Base-by-base conservation (phyloP, 1,284 basidiomycete genomes). In the Entoloma clypeatum region DNA sequence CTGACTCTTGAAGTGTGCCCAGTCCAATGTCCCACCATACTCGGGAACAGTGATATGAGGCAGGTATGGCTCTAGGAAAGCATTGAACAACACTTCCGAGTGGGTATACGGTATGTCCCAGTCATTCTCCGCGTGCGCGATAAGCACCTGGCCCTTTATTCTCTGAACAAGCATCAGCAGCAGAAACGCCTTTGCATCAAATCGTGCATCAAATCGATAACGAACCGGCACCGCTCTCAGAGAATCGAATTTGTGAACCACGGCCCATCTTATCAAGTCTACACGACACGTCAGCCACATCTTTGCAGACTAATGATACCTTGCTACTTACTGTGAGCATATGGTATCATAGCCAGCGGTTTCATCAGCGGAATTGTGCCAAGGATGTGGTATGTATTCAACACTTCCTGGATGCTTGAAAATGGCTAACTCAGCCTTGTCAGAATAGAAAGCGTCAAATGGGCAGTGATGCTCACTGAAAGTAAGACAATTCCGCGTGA, bases 111-210 rank as follows among this genome's bases (percentile, higher is more conserved):
- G 87, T 39, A 96, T 93, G 27, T 91, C 83, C 55, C 70, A 73
- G 64, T 97, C 93, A 56, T 91, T 72, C 51, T 78, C 72, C 1
- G 92, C 81, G 58, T 96, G 92, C 0, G 79, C 78, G 47, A 96
- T 74, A 9, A 95, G 65, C 5, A 92, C 74, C 4, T 85, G 75
- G 0, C 76, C 76, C 23, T 77, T 73, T 39, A 84, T 75, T 50
- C 69, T 67, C 79, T 84, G 53, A 11, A 14, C 14, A 28, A 7
- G 27, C 14, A 22, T 1, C 0, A 27, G 47, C 35, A 41, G 35
- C 27, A 11, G 36, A 9, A 7, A 33, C 23, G 17, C 14, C 8
- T n/a, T n/a, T n/a, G n/a, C 31, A 18, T 24, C 24, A 31, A 9
- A 28, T 4, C 37, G 13, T n/a, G 9, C 28, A 48, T 28, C 16